Base-by-base conservation (phyloP, 1,284 basidiomycete species). In the Sporisorium sorghi region DNA sequence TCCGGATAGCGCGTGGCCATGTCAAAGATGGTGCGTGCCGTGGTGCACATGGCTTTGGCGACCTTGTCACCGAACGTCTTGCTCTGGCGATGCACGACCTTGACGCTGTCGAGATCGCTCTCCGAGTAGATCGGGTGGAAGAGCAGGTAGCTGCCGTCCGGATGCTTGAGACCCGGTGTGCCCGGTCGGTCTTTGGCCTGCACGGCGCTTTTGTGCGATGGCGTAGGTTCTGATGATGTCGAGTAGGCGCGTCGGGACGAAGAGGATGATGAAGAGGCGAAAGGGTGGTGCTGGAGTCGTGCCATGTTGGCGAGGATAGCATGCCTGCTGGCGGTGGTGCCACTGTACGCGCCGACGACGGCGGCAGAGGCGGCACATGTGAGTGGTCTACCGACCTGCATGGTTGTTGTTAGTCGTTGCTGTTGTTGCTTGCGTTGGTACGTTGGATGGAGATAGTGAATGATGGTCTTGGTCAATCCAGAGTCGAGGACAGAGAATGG, bases 61-160 rank as follows among this genome's bases (percentile, higher is more conserved):
- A 92, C 49, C 82, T 89, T 91, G 85, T 97, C 94, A 11, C 88
- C 86, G 1, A 91, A 49, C 0, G 89, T 91, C 73, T 88, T 88
- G 12, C 90, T 87, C 32, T 90, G 87, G 48, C 88, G 88, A 69
- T 91, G 89, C 14, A 95, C 87, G 28, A 96, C 89, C 89, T 94
- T 87, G 44, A 94, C 91, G 11, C 90, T 87, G 68, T 89, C 91
- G 70, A 97, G 86, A 84, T 97, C 94, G 35, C 56, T 43, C 24
- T 70, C 63, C 23, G 72, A 70, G 52, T 75, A 75, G 62, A 75
- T 66, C 19, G 72, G 72, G 49, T 75, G 72, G 57, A 75, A 75
- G 40, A 75, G 63, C 23, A 76, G 74, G 46, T 76, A 73, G 53
- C 66, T 63, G 2, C 67, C 60, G 24, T 58, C 52, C 2, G 70